These are phyloP conservation scores for Puccinia coronata DNA, from an alignment of 1,284 basidiomycete genomes.

Conservation along the genomic window DNA sequence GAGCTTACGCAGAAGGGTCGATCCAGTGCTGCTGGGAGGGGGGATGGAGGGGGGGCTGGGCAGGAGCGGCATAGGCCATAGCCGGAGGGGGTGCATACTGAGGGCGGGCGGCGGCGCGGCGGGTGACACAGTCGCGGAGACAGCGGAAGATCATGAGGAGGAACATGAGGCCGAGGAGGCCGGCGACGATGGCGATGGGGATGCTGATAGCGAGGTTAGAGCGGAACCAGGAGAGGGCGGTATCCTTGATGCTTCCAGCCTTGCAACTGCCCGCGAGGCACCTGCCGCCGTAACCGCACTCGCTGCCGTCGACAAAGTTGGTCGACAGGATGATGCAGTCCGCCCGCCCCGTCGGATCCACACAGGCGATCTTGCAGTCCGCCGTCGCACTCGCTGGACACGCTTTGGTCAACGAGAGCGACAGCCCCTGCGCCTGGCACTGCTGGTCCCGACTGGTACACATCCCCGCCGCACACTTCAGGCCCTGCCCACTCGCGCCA, in stretches of 20 bases:
- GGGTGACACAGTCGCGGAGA: not conserved
- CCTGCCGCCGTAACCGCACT: conserved; percentile 69
- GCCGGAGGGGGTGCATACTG: not conserved
- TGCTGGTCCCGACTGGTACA: conserved; percentile 78
- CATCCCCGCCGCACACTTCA: conserved; percentile 76
- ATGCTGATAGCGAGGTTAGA: conserved; percentile 56
- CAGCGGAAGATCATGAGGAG: conserved; percentile 13
- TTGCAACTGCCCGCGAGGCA: conserved; percentile 67
- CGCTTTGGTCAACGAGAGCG: conserved; percentile 68
- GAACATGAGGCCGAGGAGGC: conserved; percentile 33
- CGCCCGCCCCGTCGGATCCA: conserved; percentile 38
- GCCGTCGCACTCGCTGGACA: conserved; percentile 62
- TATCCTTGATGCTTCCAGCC: conserved; percentile 67
- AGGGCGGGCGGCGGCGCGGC: not conserved
- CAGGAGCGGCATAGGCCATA: not conserved
- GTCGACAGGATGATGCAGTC: conserved; percentile 31
- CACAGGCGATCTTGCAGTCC: conserved; percentile 45
- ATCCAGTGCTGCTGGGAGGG: conserved; percentile 20
- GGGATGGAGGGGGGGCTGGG: not conserved
- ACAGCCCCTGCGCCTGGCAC: conserved; percentile 73
- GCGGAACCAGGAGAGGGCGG: conserved; percentile 65
- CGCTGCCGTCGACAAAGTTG: conserved; percentile 38
- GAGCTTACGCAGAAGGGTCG: conserved; percentile 32
- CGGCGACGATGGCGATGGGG: conserved; percentile 54
- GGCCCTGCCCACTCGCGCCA: conserved; percentile 63